Conservation (phyloP, 1,284 basidiomycete species). For the Cutaneotrichosporon cutaneum region DNA sequence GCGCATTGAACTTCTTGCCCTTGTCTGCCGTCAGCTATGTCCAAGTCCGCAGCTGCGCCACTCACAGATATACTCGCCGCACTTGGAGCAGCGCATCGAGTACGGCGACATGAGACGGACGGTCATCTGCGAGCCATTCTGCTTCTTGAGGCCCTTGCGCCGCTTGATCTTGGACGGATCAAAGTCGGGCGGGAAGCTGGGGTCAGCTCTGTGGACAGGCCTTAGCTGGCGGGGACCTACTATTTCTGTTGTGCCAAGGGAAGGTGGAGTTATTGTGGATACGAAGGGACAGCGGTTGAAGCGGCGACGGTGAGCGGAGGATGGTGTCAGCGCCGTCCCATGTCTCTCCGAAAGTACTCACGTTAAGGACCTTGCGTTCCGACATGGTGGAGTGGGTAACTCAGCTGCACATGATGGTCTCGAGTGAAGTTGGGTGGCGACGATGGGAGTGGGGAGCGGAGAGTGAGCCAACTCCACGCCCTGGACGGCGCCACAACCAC, state of each 20-base stretch:
- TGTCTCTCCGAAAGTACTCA: constrained; percentile 41
- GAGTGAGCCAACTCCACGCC: background rate
- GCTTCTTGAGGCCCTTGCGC: constrained; percentile 73
- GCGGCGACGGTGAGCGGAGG: too few relatives aligned
- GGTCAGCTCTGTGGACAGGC: background rate
- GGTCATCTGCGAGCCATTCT: constrained; percentile 70
- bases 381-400: constrained; percentile 61
- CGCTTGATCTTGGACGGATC: constrained; percentile 95
- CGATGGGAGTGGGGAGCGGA: background rate
- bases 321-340: constrained; percentile 8
- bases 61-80: constrained; percentile 93
- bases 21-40: constrained; percentile 55
- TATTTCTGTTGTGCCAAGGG: constrained; percentile 9
- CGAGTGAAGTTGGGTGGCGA: constrained; percentile 4
- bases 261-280: background rate
- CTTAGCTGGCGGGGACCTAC: constrained; percentile 3
- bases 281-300: background rate
- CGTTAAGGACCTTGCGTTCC: constrained; percentile 81
- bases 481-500: background rate
- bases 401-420: background rate
- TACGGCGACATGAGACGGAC: constrained; percentile 99
- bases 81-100: constrained; percentile 94
- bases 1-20: constrained; percentile 98
- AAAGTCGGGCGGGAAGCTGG: constrained; percentile 69
- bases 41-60: constrained; percentile 5